Base-by-base conservation (phyloP, 2,329 filamentous ascomycete species). In the Venturia carpophila region DNA sequence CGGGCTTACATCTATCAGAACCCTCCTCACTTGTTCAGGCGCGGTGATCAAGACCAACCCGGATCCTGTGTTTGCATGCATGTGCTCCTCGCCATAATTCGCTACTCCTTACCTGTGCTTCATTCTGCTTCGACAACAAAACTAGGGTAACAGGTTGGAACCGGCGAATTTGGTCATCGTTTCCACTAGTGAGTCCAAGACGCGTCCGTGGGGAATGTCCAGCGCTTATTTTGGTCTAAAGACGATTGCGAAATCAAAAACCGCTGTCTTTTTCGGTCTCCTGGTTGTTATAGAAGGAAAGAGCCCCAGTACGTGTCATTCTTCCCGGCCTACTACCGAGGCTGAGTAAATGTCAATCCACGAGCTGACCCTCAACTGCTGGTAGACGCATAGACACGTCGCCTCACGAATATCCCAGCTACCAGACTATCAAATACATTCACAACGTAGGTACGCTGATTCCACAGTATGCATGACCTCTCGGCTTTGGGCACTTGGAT, bases 1-100 rank as follows among this genome's bases (percentile, higher is more conserved):
- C 52, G 37, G 52, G 52, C 52, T 58, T 58, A 58, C 52, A 24
- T 58, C 5, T 37, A 58, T 27, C 13, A 58, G 52, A 58, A 58
- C 10, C 30, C 27, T 58, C 19, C 52, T n/a, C 30, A 7, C 52
- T 39, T 37, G 30, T 37, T 9, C 52, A 21, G 30, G 17, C 30
- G 15, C 30, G 7, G 27, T 58, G 27, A 58, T 58, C 52, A 15
- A 58, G 52, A 37, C 15, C 47, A 58, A 17, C 9, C 27, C 52
- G 30, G 30, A 37, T 58, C 52, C 11, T 37, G 52, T 15, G 30
- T 34, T 15, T 34, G 19, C 30, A 34, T 37, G 37, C 52, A 58
- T n/a, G 52, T n/a, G 52, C 27, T 58, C 10, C 30, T 37, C 52
- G 52, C 52, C 52, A 15, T 37, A 37, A 37, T 37, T 58, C 30